phyloP scores from a whole-genome alignment of 208 protist species.

The Plasmodiophora brassicae region DNA sequence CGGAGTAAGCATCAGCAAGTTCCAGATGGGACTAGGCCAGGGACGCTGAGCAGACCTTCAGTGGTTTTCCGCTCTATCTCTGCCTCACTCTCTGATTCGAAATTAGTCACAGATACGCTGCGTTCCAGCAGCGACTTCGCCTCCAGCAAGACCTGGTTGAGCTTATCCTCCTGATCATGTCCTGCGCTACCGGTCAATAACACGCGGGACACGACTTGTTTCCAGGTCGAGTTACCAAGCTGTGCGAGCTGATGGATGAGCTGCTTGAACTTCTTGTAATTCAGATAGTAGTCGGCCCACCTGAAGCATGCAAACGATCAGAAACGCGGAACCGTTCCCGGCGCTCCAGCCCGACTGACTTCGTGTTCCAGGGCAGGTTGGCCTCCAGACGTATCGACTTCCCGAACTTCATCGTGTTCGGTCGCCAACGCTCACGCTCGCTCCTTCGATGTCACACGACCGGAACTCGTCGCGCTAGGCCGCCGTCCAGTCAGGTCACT shows the following conservation, averaged over 20 bases:
- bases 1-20: too few species aligned
- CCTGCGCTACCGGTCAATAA: too few species aligned
- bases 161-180: constrained; percentile 22
- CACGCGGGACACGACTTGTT: too few species aligned
- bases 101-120: background rate
- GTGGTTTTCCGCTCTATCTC: background rate
- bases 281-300: constrained; percentile 21
- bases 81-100: background rate
- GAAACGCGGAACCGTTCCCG: too few species aligned
- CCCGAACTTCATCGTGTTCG: background rate
- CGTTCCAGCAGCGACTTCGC: background rate
- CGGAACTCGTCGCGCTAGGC: background rate
- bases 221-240: background rate
- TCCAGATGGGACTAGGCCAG: too few species aligned
- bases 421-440: background rate
- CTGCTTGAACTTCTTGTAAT: constrained; percentile 30
- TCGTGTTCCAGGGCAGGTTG: background rate
- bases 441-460: too few species aligned
- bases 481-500: too few species aligned
- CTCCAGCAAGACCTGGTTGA: background rate
- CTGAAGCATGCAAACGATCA: too few species aligned
- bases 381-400: background rate
- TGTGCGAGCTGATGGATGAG: background rate
- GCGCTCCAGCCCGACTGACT: too few species aligned
- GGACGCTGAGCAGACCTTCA: too few species aligned